Conservation (phyloP, 208 protist genomes). For the Phytomonas sp. region DNA sequence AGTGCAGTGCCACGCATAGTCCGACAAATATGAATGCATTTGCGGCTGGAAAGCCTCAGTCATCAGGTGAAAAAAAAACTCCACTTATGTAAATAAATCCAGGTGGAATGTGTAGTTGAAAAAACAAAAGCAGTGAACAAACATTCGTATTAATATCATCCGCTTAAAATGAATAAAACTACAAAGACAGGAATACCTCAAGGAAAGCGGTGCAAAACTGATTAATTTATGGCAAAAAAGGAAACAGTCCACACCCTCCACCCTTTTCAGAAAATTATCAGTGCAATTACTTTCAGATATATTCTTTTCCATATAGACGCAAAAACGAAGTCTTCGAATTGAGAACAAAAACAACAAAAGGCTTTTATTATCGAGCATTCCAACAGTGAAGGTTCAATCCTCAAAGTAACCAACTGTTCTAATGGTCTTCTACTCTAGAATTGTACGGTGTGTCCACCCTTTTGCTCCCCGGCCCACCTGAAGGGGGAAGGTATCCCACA, state of each 20-base stretch:
- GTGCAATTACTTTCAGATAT: constrained; percentile 1
- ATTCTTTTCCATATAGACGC: not conserved
- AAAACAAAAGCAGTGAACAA: constrained; percentile 4
- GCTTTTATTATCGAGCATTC: not conserved
- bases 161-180: not conserved
- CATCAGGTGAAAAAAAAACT: not conserved
- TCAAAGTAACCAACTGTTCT: not conserved
- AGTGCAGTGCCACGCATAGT: too few species aligned
- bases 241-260: not conserved
- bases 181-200: not conserved
- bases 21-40: too few species aligned
- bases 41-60: too few species aligned
- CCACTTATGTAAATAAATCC: not conserved
- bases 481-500: not conserved
- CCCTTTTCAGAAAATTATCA: not conserved
- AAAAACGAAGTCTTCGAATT: not conserved
- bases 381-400: not conserved
- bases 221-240: not conserved
- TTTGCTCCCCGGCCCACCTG: not conserved
- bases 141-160: not conserved
- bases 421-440: not conserved
- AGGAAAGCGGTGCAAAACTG: not conserved
- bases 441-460: not conserved
- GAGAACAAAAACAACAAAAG: not conserved
- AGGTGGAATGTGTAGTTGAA: not conserved